Conservation (phyloP, 1,139 yeast genomes). For the Magnusiomyces magnusii region DNA sequence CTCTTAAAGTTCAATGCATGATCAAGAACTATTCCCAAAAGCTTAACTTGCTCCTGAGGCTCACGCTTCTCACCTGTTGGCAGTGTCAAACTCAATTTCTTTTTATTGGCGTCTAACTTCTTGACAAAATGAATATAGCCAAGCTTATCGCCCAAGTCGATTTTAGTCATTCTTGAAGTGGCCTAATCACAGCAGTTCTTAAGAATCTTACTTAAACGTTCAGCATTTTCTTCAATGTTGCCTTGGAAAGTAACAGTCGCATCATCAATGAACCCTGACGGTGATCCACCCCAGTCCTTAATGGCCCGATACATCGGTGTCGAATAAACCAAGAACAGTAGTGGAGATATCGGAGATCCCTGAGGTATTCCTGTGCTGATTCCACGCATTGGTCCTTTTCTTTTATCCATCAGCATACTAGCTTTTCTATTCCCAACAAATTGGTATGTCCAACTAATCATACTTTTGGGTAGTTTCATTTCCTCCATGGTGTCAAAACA, state of each 20-base stretch:
- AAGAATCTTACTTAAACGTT: neutral
- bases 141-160: neutral
- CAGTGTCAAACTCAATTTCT: neutral
- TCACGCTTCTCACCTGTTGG: neutral
- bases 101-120: neutral
- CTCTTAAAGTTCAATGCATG: neutral
- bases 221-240: neutral
- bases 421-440: neutral
- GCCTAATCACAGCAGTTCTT: neutral
- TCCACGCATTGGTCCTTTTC: neutral
- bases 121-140: neutral
- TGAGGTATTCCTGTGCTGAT: neutral
- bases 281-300: neutral
- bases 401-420: neutral
- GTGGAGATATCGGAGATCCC: neutral
- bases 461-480: neutral
- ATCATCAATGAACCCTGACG: neutral
- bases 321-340: neutral
- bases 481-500: constrained; percentile 6
- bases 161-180: neutral
- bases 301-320: neutral
- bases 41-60: neutral
- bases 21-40: neutral
- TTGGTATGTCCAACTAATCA: neutral
- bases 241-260: neutral